Conservation (phyloP, 495 filamentous ascomycete species). For the Durotheca rogersii region DNA sequence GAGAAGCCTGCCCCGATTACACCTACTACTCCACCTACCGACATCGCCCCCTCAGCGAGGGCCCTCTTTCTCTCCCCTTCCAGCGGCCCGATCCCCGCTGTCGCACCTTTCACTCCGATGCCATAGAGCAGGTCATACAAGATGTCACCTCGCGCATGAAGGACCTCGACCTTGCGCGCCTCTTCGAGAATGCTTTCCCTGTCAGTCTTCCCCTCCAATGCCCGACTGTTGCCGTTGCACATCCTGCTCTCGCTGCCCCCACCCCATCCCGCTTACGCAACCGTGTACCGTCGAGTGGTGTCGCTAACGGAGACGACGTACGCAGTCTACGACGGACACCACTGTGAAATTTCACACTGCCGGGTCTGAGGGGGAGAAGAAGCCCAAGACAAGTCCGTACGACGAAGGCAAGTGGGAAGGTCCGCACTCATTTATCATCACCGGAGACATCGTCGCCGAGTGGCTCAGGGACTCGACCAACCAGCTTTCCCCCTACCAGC, state of each 20-base stretch:
- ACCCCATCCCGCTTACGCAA: too few relatives aligned
- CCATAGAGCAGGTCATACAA: slow-evolving; percentile 83
- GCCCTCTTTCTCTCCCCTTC: slow-evolving; percentile 79
- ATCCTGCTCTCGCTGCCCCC: too few relatives aligned
- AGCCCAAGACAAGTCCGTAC: slow-evolving; percentile 29
- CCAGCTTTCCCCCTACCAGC: slow-evolving; percentile 86
- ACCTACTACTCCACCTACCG: slow-evolving; percentile 49
- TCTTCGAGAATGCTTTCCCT: slow-evolving; percentile 97
- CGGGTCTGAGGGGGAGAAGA: slow-evolving; percentile 40
- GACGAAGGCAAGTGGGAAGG: slow-evolving; percentile 72
- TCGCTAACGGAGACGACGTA: slow-evolving; percentile 18
- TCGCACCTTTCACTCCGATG: slow-evolving; percentile 81
- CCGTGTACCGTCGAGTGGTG: too few relatives aligned
- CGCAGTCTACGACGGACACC: slow-evolving; percentile 80
- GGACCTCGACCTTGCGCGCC: slow-evolving; percentile 83
- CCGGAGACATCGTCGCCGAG: slow-evolving; percentile 90
- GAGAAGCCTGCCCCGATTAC: slow-evolving; percentile 56
- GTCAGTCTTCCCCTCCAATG: too few relatives aligned
- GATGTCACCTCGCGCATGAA: slow-evolving; percentile 77
- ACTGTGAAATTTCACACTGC: slow-evolving; percentile 67
- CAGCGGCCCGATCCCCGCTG: slow-evolving; percentile 80
- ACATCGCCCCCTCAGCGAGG: slow-evolving; percentile 72
- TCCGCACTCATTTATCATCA: slow-evolving; percentile 91
- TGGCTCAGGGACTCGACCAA: slow-evolving; percentile 98
- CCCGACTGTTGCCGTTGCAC: too few relatives aligned